phyloP scores from a whole-genome alignment of 192 early-diverging fungal species.

The Coemansia sp. region DNA sequence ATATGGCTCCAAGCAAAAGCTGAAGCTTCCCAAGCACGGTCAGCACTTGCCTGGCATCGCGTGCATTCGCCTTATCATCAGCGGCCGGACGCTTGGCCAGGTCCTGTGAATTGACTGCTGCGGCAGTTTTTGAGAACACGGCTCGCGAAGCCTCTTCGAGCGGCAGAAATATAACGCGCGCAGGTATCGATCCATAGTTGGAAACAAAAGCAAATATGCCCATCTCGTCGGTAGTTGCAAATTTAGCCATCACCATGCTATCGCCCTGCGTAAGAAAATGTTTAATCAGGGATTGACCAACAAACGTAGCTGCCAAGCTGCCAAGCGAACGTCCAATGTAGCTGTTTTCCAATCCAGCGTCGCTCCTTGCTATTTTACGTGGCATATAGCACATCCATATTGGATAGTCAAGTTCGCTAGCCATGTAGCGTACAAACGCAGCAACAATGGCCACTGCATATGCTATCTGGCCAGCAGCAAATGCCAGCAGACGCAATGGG shows the following conservation, averaged over 20 bases:
- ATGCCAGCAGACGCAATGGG: conserved; percentile 67
- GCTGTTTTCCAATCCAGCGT: background rate
- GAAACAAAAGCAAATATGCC: conserved; percentile 83
- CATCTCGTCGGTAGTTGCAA: conserved; percentile 60
- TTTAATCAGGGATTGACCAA: conserved; percentile 87
- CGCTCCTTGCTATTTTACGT: background rate
- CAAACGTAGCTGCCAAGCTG: conserved; percentile 74
- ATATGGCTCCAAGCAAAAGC: conserved; percentile 66
- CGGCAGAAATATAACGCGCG: conserved; percentile 88
- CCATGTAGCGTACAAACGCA: conserved; percentile 60
- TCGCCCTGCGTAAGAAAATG: conserved; percentile 96
- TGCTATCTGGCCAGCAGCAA: conserved; percentile 77
- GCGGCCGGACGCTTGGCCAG: background rate
- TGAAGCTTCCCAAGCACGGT: conserved; percentile 35
- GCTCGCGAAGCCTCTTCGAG: conserved; percentile 89
- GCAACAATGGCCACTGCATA: conserved; percentile 64
- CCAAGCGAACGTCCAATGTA: conserved; percentile 65
- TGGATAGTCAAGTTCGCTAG: conserved; percentile 36
- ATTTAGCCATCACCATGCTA: conserved; percentile 78
- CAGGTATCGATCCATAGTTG: conserved; percentile 90
- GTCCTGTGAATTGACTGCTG: conserved; percentile 6
- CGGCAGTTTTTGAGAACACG: conserved; percentile 68
- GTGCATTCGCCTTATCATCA: conserved; percentile 4
- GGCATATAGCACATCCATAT: conserved; percentile 41
- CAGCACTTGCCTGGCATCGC: conserved; percentile 17